Base-by-base conservation (phyloP, 495 filamentous ascomycete species). In the Poronia punctata region DNA sequence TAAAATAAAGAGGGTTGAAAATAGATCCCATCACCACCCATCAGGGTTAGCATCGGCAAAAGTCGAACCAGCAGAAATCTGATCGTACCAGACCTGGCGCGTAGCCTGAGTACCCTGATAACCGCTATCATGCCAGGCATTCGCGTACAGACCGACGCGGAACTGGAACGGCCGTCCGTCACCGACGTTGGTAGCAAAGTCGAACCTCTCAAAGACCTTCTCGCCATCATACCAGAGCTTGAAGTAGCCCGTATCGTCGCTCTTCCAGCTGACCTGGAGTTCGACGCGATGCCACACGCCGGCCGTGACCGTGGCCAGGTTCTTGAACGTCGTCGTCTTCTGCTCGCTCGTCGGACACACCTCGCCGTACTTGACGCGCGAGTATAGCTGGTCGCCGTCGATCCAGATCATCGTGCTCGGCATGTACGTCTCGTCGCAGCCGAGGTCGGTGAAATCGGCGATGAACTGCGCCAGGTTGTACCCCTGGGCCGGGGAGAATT, bases 401-500 rank as follows among this genome's bases (percentile, higher is more conserved):
- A 75, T 33, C 65, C 67, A 74, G 19, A 78, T 53, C 74, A 78
- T 74, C 24, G 59, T 68, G 12, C 60, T 62, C 0, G 74, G 74
- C 70, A 75, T 74, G 39, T 52, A 78, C 24, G 63, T 62, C 32
- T 76, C 73, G 10, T 23, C 34, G 38, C 72, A 74, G 17, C 60
- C 56, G 3, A 63, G 58, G 40, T 68, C 61, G 1, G 49, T 50
- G 49, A 76, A 74, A 44, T 75, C 61, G 40, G 70, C 70, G 47
- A 78, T 78, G 55, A 75, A 78, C 44, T 78, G 74, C 0, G 66
- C 71, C 30, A 76, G 40, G 48, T 76, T 74, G 54, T 68, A 78
- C 18, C 46, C 57, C 50, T 76, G 72, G 0, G 62, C 57, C 15
- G 65, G 63, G 18, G 41, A 38, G 48, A 70, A 70, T 41, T 76